Conservation (phyloP, 1,139 yeast genomes). For the Hansenula lynferdii region DNA sequence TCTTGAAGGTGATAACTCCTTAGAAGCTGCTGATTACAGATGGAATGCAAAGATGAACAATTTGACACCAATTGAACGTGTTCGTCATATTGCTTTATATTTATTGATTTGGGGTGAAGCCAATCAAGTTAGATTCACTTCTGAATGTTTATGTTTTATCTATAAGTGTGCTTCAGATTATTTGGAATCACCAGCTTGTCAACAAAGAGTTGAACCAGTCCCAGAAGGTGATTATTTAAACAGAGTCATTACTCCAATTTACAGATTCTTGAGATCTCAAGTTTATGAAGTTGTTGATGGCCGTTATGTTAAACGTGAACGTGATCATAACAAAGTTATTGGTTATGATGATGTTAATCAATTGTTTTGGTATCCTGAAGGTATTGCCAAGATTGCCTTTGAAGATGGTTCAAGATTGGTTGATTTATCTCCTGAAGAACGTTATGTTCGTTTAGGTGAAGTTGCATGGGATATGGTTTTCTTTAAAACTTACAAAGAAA, state of each 20-base stretch:
- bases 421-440: conserved; percentile 85
- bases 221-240: conserved; percentile 96
- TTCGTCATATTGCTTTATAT: conserved; percentile 86
- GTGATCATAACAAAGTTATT: conserved; percentile 87
- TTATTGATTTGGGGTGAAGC: conserved; percentile 98
- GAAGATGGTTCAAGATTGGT: conserved; percentile 91
- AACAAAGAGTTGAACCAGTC: conserved; percentile 81
- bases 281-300: conserved; percentile 95
- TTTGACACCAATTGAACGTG: conserved; percentile 71
- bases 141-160: conserved; percentile 89
- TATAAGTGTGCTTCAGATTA: conserved; percentile 92
- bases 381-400: conserved; percentile 86
- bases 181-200: conserved; percentile 83
- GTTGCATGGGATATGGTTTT: conserved; percentile 90
- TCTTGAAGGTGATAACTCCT: conserved; percentile 79
- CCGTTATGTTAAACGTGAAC: conserved; percentile 94
- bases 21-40: conserved; percentile 77
- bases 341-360: conserved; percentile 99
- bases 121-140: conserved; percentile 91
- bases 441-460: conserved; percentile 87
- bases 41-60: conserved; percentile 80
- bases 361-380: conserved; percentile 99
- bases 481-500: conserved; percentile 94
- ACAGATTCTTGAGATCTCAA: conserved; percentile 87
- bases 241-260: conserved; percentile 88